Conservation (phyloP, 1,284 basidiomycete genomes). For the Tilletia setariae region DNA sequence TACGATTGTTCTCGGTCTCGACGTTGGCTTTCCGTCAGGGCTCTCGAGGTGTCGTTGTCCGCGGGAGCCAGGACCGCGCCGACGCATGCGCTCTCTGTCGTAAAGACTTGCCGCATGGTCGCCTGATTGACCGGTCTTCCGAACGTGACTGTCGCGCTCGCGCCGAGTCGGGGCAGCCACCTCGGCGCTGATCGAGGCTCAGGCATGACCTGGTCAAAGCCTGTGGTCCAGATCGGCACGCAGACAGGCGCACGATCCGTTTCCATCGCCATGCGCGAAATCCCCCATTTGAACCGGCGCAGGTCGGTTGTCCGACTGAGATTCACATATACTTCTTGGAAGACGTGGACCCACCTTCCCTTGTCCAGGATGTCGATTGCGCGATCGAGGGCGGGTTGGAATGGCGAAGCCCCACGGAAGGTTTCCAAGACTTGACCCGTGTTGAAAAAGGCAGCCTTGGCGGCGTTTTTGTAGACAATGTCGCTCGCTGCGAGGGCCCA, state of each 20-base stretch:
- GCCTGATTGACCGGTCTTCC: conserved; percentile 35
- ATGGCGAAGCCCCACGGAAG: conserved; percentile 81
- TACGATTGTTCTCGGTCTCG: background rate
- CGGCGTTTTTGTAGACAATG: conserved; percentile 85
- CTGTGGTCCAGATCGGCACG: conserved; percentile 86
- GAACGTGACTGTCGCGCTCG: conserved; percentile 41
- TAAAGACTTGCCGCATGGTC: background rate
- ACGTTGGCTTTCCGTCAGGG: background rate
- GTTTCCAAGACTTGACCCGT: conserved; percentile 91
- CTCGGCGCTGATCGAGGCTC: conserved; percentile 42
- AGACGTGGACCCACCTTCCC: conserved; percentile 91
- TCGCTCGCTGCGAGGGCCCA: conserved; percentile 89
- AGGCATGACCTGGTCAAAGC: conserved; percentile 51
- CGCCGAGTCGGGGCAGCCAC: conserved; percentile 40
- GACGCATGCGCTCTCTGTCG: background rate
- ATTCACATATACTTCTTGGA: conserved; percentile 87
- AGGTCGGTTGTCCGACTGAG: conserved; percentile 63
- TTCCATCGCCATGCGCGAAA: conserved; percentile 63
- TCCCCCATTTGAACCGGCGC: conserved; percentile 91
- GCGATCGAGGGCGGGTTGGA: conserved; percentile 78
- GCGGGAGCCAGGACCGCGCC: background rate
- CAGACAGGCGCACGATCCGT: conserved; percentile 63
- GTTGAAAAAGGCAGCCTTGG: conserved; percentile 70
- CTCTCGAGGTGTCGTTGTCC: background rate
- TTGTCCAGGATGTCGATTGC: conserved; percentile 74